These are phyloP conservation scores for Kurtzmaniella quercitrusa DNA, from an alignment of 1,139 yeast genomes.

Conservation along the genomic window DNA sequence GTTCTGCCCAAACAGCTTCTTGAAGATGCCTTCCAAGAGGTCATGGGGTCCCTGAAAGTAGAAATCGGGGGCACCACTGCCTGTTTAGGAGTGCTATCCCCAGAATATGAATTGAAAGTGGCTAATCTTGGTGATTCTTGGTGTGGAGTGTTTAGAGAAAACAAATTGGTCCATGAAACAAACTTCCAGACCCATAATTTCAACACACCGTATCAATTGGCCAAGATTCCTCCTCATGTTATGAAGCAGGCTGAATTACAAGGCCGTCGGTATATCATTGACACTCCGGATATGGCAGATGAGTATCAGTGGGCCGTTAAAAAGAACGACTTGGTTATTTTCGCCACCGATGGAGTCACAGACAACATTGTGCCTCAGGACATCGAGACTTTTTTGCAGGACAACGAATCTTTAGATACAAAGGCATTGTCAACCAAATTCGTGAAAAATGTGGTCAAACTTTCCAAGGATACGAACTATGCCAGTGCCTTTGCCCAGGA, in stretches of 20 bases:
- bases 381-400: constrained; percentile 57
- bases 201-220: constrained; percentile 88
- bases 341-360: constrained; percentile 92
- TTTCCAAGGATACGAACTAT: constrained; percentile 68
- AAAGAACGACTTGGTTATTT: constrained; percentile 69
- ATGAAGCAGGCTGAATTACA: constrained; percentile 50
- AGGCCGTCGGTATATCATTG: constrained; percentile 60
- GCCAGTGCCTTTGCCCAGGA: constrained; percentile 90
- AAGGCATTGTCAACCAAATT: constrained; percentile 49
- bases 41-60: constrained; percentile 54
- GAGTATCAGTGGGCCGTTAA: constrained; percentile 47
- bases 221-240: constrained; percentile 71
- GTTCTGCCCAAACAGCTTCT: constrained; percentile 49
- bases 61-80: constrained; percentile 97
- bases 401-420: constrained; percentile 23
- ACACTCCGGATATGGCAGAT: constrained; percentile 50
- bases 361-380: constrained; percentile 80
- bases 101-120: constrained; percentile 48
- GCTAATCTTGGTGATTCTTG: constrained; percentile 95
- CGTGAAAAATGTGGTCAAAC: constrained; percentile 62
- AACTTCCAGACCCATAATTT: constrained; percentile 81
- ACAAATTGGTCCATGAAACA: constrained; percentile 61
- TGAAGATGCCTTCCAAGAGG: constrained; percentile 48
- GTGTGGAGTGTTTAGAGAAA: constrained; percentile 78
- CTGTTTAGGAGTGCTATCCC: constrained; percentile 70